phyloP scores from a whole-genome alignment of 352 stramenopile genomes.

The Pythium brassicae region DNA sequence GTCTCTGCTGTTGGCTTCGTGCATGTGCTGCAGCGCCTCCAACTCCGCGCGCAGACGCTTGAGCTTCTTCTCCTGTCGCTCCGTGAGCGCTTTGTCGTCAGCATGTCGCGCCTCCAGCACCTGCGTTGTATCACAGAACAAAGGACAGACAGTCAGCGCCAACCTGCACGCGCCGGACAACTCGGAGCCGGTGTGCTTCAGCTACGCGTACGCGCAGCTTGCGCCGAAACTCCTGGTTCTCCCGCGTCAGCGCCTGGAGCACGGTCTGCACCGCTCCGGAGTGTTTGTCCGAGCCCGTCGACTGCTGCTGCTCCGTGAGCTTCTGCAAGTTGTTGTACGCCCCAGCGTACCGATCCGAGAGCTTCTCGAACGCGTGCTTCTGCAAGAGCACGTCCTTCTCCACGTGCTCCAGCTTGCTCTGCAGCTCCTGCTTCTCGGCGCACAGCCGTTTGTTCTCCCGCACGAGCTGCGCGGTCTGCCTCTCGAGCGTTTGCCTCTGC shows the following conservation, averaged over 20 bases:
- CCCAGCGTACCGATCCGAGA: constrained; percentile 47
- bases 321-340: constrained; percentile 60
- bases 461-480: constrained; percentile 27
- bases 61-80: constrained; percentile 62
- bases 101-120: constrained; percentile 53
- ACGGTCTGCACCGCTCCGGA: constrained; percentile 29
- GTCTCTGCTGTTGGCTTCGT: constrained; percentile 33
- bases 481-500: constrained; percentile 29
- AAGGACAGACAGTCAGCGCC: not conserved
- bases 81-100: constrained; percentile 51
- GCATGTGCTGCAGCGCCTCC: constrained; percentile 73
- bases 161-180: not conserved
- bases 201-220: constrained; percentile 50
- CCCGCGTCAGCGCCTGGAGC: constrained; percentile 48
- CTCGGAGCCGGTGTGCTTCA: too few relatives aligned
- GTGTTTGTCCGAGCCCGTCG: constrained; percentile 11
- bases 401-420: constrained; percentile 36
- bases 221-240: constrained; percentile 68
- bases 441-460: constrained; percentile 38
- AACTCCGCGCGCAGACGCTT: constrained; percentile 67
- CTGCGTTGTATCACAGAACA: constrained; percentile 9
- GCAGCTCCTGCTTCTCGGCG: constrained; percentile 30
- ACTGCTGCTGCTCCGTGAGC: constrained; percentile 34
- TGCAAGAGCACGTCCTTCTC: constrained; percentile 42
- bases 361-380: constrained; percentile 61